These are phyloP conservation scores for Lachancea dasiensis DNA, from an alignment of 805 yeast species.

Conservation along the genomic window DNA sequence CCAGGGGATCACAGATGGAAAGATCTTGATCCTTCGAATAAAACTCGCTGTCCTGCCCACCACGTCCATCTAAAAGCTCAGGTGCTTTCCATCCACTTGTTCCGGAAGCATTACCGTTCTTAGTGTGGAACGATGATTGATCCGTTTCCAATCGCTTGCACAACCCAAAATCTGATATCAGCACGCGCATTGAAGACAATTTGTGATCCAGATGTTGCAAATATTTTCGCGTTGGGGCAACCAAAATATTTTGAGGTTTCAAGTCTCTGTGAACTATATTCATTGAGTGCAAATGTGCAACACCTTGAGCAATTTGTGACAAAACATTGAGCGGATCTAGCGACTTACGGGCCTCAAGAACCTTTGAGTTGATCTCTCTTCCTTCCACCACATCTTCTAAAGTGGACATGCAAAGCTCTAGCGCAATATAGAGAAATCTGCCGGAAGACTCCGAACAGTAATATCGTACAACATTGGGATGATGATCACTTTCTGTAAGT, in stretches of 20 bases:
- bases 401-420: constrained; percentile 86
- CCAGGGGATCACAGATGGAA: constrained; percentile 36
- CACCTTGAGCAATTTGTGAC: constrained; percentile 75
- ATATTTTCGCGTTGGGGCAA: constrained; percentile 58
- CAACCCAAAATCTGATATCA: constrained; percentile 93
- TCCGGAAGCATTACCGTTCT: constrained; percentile 84
- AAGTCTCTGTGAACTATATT: constrained; percentile 93
- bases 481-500: constrained; percentile 92
- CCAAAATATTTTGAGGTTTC: constrained; percentile 89
- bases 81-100: constrained; percentile 99
- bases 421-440: constrained; percentile 82
- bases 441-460: constrained; percentile 90
- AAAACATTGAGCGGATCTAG: constrained; percentile 52
- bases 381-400: constrained; percentile 77
- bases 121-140: constrained; percentile 89
- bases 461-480: constrained; percentile 89
- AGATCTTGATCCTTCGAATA: constrained; percentile 27
- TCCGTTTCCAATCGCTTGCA: constrained; percentile 89
- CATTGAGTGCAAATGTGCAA: constrained; percentile 78
- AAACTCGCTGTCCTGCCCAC: constrained; percentile 4
- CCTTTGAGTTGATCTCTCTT: constrained; percentile 31
- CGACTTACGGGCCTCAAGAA: constrained; percentile 34
- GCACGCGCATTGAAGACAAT: constrained; percentile 40
- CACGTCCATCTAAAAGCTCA: constrained; percentile 47
- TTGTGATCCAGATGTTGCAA: constrained; percentile 14